Base-by-base conservation (phyloP, 2,329 filamentous ascomycete species). In the Talaromyces sp. region DNA sequence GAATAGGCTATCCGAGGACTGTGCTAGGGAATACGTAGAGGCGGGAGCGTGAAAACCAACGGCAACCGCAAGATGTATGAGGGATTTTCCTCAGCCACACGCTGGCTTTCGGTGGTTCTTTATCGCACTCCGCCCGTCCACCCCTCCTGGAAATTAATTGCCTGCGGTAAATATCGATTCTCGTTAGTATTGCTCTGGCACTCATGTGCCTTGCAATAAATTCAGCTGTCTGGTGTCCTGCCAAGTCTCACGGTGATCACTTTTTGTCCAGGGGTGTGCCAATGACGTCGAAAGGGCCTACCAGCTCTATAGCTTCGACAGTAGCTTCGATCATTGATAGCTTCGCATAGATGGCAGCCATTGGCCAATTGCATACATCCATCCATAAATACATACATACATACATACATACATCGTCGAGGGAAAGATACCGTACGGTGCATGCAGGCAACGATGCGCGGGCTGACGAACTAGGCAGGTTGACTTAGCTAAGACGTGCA, bases 61-160 rank as follows among this genome's bases (percentile, higher is more conserved):
- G 17, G 54, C 33, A 27, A 6, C 3, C 27, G 27, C 27, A 31
- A 31, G 25, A 43, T 67, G 62, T 67, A 67, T 67, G 66, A 67
- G 66, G 66, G 66, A 67, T 65, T 67, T 67, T 67, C 62, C 66
- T 63, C 66, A 64, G 62, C 66, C 66, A 67, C 58, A 67, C 65
- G 19, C 35, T 63, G 54, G 41, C 37, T 47, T 47, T 35, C 31
- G 19, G 17, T 43, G 56, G 37, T 52, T 45, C 56, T 64, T 31
- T 27, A 27, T 35, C 25, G 22, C 17, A 25, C 41, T 19, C 39
- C n/a, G 35, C n/a, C 19, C 27, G 15, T 37, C 19, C 52, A 25
- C 33, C 50, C 52, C 33, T 56, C 33, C 3, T 35, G 50, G 35
- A 35, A 31, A 5, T 54, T 33, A 54, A 22, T 35, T 22, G n/a